phyloP scores from a whole-genome alignment of 495 filamentous ascomycete species.

The Penicillium longicatenatum region DNA sequence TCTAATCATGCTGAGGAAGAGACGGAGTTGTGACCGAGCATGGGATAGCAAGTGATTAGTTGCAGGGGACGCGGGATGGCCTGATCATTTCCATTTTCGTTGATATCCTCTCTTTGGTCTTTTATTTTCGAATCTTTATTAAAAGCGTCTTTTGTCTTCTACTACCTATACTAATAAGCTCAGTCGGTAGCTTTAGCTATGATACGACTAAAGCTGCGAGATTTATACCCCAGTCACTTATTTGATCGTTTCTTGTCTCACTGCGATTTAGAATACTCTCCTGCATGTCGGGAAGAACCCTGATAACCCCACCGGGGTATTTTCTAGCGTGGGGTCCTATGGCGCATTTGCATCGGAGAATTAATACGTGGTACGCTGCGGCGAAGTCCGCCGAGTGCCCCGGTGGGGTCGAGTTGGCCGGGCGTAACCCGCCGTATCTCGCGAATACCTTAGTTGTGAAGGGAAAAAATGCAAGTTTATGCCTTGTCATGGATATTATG shows the following conservation, averaged over 20 bases:
- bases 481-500: too few species aligned
- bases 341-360: not conserved
- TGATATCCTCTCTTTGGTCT: not conserved
- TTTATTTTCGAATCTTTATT: not conserved
- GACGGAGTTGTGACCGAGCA: conserved; percentile 44
- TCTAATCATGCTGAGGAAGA: conserved; percentile 52
- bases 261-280: not conserved
- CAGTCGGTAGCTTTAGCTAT: not conserved
- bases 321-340: not conserved
- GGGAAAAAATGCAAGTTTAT: too few species aligned
- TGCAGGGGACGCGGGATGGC: not conserved
- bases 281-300: not conserved
- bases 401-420: conserved; percentile 15
- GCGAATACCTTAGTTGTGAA: not conserved
- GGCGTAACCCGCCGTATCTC: not conserved
- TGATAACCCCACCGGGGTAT: not conserved
- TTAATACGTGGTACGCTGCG: not conserved
- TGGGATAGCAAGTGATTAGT: too few species aligned
- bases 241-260: not conserved
- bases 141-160: too few species aligned
- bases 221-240: not conserved
- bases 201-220: too few species aligned
- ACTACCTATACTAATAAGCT: not conserved
- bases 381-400: conserved; percentile 6
- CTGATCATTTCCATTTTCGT: not conserved